These are phyloP conservation scores for Fusarium paranaense DNA, from an alignment of 2,329 filamentous ascomycete genomes.

Conservation along the genomic window DNA sequence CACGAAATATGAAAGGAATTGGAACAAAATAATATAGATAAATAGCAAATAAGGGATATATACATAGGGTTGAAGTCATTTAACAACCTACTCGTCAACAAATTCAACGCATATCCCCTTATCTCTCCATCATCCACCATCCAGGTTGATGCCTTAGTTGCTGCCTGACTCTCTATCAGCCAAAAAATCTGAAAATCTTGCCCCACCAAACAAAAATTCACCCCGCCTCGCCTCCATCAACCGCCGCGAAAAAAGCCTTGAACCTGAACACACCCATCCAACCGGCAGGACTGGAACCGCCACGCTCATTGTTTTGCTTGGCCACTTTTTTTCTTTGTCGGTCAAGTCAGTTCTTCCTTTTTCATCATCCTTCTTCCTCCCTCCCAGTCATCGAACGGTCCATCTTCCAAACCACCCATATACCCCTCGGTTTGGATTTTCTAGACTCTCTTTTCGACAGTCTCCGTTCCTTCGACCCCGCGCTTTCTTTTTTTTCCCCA, in stretches of 20 bases:
- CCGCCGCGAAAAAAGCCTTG: slow-evolving; percentile 36
- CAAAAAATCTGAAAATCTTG: slow-evolving; percentile 51
- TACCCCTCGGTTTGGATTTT: slow-evolving; percentile 42
- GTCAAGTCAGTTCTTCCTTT: slow-evolving; percentile 29
- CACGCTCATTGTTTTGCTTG: slow-evolving; percentile 43
- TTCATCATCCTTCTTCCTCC: slow-evolving; percentile 26
- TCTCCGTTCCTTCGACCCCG: slow-evolving; percentile 44
- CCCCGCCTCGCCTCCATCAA: slow-evolving; percentile 53
- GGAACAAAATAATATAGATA: neutral
- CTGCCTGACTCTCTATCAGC: slow-evolving; percentile 50
- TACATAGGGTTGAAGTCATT: neutral
- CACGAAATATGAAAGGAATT: neutral
- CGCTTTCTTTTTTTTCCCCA: slow-evolving; percentile 32
- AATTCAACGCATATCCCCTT: neutral
- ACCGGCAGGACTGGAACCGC: slow-evolving; percentile 44
- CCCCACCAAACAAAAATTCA: slow-evolving; percentile 56
- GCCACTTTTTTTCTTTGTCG: slow-evolving; percentile 41
- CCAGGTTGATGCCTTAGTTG: slow-evolving; percentile 50
- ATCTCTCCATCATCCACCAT: neutral
- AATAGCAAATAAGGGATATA: neutral
- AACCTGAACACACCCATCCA: slow-evolving; percentile 28
- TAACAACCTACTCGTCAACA: neutral
- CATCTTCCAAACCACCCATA: slow-evolving; percentile 35
- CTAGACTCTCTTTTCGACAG: slow-evolving; percentile 38
- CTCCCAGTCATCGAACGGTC: slow-evolving; percentile 37